phyloP scores from a whole-genome alignment of 805 yeast genomes.

The Kazachstania martiniae region DNA sequence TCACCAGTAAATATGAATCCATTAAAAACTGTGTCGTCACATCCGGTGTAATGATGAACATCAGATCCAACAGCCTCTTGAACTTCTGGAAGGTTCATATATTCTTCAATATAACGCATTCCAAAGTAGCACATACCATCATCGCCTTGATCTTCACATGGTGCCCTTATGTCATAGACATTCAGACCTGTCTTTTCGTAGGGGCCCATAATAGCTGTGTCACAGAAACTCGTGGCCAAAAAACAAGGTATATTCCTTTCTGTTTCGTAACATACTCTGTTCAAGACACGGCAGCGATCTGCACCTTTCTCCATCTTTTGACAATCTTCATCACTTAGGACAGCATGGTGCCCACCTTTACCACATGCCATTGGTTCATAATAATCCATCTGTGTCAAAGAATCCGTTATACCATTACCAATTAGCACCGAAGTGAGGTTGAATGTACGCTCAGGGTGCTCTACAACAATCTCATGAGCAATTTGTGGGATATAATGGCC shows the following conservation, averaged over 20 bases:
- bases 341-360: conserved; percentile 70
- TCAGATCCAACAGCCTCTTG: conserved; percentile 76
- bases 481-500: conserved; percentile 75
- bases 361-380: conserved; percentile 96
- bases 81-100: conserved; percentile 62
- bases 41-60: conserved; percentile 56
- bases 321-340: conserved; percentile 61
- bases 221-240: conserved; percentile 77
- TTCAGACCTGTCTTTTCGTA: conserved; percentile 71
- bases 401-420: conserved; percentile 90
- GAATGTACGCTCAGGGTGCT: conserved; percentile 39
- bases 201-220: conserved; percentile 54
- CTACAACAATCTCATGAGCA: conserved; percentile 40
- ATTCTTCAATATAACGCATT: conserved; percentile 57
- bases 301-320: conserved; percentile 47
- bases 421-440: conserved; percentile 71
- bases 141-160: conserved; percentile 60
- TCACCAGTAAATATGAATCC: conserved; percentile 74
- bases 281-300: conserved; percentile 54
- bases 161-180: conserved; percentile 73
- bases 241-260: conserved; percentile 64
- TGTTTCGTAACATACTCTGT: conserved; percentile 53
- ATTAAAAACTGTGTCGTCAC: conserved; percentile 55
- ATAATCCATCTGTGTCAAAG: conserved; percentile 63
- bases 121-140: conserved; percentile 60